These are phyloP conservation scores for Puya raimondii DNA, from an alignment of 176 grass and related monocot genomes.

Conservation along the genomic window DNA sequence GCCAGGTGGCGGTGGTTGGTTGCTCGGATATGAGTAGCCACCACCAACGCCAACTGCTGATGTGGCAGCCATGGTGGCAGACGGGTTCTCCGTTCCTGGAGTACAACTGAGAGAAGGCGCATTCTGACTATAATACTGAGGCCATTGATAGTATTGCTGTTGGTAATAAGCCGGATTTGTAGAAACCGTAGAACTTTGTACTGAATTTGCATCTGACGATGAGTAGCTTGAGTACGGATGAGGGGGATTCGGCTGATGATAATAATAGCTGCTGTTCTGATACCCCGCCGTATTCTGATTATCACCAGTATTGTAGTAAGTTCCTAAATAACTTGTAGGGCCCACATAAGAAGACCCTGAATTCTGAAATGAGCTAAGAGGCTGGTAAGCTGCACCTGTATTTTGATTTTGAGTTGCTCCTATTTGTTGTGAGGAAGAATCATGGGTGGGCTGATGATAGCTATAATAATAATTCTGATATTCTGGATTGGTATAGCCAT, in stretches of 20 bases:
- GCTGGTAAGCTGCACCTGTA: conserved; percentile 98
- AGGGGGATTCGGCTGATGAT: conserved; percentile 42
- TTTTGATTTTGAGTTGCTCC: conserved; percentile 86
- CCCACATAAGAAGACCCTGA: conserved; percentile 70
- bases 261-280: conserved; percentile 64
- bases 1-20: conserved; percentile 86
- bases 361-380: conserved; percentile 99
- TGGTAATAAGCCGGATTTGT: conserved; percentile 63
- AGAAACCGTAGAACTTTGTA: conserved; percentile 45
- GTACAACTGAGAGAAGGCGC: conserved; percentile 35
- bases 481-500: conserved; percentile 49
- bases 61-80: conserved; percentile 20
- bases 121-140: conserved; percentile 62
- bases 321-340: conserved; percentile 74
- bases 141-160: conserved; percentile 75
- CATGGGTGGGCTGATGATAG: conserved; percentile 46
- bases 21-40: conserved; percentile 59
- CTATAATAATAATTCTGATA: conserved; percentile 61
- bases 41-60: conserved; percentile 23
- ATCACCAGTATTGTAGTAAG: conserved; percentile 99
- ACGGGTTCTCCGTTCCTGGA: conserved; percentile 35
- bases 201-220: conserved; percentile 41
- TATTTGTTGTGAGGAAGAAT: conserved; percentile 56
- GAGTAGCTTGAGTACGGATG: conserved; percentile 47
- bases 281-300: conserved; percentile 74